Conservation (phyloP, 768 basidiomycete species). For the Suillus plorans region DNA sequence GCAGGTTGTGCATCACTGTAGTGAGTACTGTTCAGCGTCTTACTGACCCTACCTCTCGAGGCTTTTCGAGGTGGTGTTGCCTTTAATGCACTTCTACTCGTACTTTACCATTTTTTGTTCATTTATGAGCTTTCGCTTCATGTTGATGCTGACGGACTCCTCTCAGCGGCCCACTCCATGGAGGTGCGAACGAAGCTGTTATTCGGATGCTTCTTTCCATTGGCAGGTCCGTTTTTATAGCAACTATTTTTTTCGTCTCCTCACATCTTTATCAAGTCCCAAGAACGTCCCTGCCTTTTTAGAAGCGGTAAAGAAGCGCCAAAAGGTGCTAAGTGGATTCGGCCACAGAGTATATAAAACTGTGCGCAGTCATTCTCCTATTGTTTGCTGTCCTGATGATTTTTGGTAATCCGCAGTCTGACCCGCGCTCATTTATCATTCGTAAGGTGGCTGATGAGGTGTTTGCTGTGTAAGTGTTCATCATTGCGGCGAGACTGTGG, state of each 20-base stretch:
- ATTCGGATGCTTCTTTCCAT: constrained; percentile 92
- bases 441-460: constrained; percentile 89
- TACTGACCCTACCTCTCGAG: neutral
- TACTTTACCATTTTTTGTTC: neutral
- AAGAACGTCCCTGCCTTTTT: constrained; percentile 84
- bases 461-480: constrained; percentile 69
- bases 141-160: neutral
- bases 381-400: neutral
- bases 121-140: neutral
- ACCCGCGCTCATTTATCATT: constrained; percentile 89
- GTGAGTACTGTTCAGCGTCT: constrained; percentile 43
- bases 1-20: constrained; percentile 89
- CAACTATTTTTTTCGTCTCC: neutral
- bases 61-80: neutral
- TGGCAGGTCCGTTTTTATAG: constrained; percentile 56
- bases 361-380: constrained; percentile 34
- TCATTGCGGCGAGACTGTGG: neutral
- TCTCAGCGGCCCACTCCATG: constrained; percentile 37
- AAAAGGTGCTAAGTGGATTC: constrained; percentile 88
- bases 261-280: constrained; percentile 45
- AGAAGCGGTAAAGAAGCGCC: constrained; percentile 83
- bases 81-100: neutral
- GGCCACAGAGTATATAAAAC: constrained; percentile 87
- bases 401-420: constrained; percentile 51
- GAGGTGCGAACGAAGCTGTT: constrained; percentile 92